Percentiles rank a stretch among this genome's conserved stretches.
Conservation (phyloP, 1,284 basidiomycete genomes). For the Clitocybe nebularis region DNA sequence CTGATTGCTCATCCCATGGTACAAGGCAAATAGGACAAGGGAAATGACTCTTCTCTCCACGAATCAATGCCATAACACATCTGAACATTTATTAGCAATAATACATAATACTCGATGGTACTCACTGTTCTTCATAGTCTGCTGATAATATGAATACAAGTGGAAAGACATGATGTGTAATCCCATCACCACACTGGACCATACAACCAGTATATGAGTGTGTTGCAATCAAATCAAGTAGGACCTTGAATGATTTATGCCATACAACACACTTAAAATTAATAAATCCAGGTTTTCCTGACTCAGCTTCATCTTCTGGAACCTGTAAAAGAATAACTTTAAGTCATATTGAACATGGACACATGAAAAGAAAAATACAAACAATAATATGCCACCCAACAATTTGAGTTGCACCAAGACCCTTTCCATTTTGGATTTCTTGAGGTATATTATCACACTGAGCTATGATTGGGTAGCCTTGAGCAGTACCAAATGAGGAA, state of each 20-base stretch:
- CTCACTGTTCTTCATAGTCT: constrained; percentile 37
- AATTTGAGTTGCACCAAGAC: constrained; percentile 27
- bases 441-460: constrained; percentile 27
- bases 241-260: constrained; percentile 3
- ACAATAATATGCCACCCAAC: constrained; percentile 37
- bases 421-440: constrained; percentile 28
- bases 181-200: constrained; percentile 20
- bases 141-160: constrained; percentile 29
- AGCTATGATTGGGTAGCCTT: constrained; percentile 34
- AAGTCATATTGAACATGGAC: not conserved
- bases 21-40: constrained; percentile 33
- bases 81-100: constrained; percentile 11
- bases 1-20: constrained; percentile 20
- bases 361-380: constrained; percentile 5
- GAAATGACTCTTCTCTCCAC: constrained; percentile 21
- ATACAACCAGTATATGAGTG: constrained; percentile 3
- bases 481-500: constrained; percentile 30
- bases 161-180: constrained; percentile 21
- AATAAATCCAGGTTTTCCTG: constrained; percentile 20
- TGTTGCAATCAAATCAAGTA: not conserved
- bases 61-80: constrained; percentile 26
- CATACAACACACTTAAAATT: constrained; percentile 27
- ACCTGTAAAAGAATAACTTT: constrained; percentile 13
- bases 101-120: constrained; percentile 2
- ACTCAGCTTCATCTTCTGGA: constrained; percentile 19